Evolutionary conservation across 1,284 basidiomycete species (phyloP), one percentile per base, ranked within the genome.

Genomic region (Pseudozyma tsukubaensis): DNA sequence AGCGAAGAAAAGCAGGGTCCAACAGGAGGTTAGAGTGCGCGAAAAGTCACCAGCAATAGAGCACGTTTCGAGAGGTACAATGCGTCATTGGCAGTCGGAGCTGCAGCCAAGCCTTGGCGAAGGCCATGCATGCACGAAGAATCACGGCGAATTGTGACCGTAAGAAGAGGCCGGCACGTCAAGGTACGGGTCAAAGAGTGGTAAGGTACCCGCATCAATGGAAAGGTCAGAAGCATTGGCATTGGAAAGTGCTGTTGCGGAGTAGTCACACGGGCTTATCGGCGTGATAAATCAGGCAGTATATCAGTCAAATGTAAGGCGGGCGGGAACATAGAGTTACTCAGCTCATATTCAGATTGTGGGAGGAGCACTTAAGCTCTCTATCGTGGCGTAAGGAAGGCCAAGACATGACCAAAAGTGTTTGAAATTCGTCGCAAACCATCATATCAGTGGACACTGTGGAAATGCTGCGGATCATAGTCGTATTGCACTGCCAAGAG

Each of bases 351-450:
- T 29, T 29, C 24, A 29, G 47, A 48, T 21, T 43, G n/a, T 19
- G 42, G 14, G 16, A 11, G 12, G 6, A 29, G 24, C 6, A 6
- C 47, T 8, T 10, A 24, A 32, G 24, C 14, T 24, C 35, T 34
- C 16, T 7, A 50, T 19, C 2, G 48, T 35, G 48, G 34, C 16
- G 48, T 5, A 32, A 56, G n/a, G 48, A 51, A 48, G 58, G 58
- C 50, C 58, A 59, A 59, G 58, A 59, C 50, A 48, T 48, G 58
- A 36, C 52, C 53, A 19, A 50, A 53, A 59, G 19, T 50, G n/a
- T 32, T 34, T 42, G 12, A 48, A 8, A 37, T 16, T 19, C 40
- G 13, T 55, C 11, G 32, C 29, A 48, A 55, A 47, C 35, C 32
- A 29, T 36, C 9, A 18, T 45, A 29, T 29, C 24, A 29, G 24